phyloP scores from a whole-genome alignment of 2,329 filamentous ascomycete genomes.

The Scedosporium boydii region DNA sequence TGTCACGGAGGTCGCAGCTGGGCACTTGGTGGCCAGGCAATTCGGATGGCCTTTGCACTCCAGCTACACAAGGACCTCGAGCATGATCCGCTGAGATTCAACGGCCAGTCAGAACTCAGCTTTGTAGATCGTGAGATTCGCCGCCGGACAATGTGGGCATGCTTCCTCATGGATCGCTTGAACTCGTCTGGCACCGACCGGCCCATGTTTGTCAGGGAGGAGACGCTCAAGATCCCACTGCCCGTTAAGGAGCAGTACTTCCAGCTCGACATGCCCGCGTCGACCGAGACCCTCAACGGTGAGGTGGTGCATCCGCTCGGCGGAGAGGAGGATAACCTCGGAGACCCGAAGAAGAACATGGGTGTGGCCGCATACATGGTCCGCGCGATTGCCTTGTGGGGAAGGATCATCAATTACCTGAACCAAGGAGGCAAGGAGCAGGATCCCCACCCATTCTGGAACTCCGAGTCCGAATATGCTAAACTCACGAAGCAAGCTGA shows the following conservation, averaged over 20 bases:
- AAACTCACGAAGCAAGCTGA: constrained; percentile 62
- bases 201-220: constrained; percentile 83
- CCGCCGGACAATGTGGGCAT: constrained; percentile 94
- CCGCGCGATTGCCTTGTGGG: constrained; percentile 78
- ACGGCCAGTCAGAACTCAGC: constrained; percentile 58
- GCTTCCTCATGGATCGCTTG: constrained; percentile 94
- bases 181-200: constrained; percentile 92
- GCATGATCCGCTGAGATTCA: constrained; percentile 62
- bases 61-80: constrained; percentile 90
- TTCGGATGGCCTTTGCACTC: constrained; percentile 92
- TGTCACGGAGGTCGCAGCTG: constrained; percentile 94
- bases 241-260: constrained; percentile 88
- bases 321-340: constrained; percentile 53
- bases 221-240: constrained; percentile 78
- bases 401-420: constrained; percentile 77
- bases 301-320: constrained; percentile 53
- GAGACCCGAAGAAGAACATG: constrained; percentile 73
- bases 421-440: constrained; percentile 80
- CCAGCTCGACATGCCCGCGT: constrained; percentile 79
- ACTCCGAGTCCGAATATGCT: constrained; percentile 65
- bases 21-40: constrained; percentile 90
- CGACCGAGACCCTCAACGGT: constrained; percentile 75
- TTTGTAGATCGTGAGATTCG: constrained; percentile 91
- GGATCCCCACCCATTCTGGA: constrained; percentile 73
- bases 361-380: constrained; percentile 89